These are phyloP conservation scores for Aspergillus clavatus DNA, from an alignment of 2,329 filamentous ascomycete species.

Conservation along the genomic window DNA sequence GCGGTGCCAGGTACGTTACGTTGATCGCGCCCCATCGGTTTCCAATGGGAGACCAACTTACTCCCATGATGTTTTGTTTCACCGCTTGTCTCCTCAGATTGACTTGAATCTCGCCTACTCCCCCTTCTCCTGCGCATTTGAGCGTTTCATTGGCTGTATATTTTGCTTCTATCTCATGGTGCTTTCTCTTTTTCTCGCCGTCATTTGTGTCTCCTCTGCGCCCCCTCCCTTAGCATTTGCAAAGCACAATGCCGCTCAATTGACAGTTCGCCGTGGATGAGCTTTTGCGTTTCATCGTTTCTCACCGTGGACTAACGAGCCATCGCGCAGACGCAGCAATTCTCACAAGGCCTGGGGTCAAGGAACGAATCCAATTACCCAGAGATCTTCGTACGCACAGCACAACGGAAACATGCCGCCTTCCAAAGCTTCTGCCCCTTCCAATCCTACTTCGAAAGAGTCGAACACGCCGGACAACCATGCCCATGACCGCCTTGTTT, in stretches of 20 bases:
- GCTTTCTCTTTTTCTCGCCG: neutral
- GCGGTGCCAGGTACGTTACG: conserved; percentile 49
- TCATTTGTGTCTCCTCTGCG: neutral
- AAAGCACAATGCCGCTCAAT: neutral
- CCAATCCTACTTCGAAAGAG: conserved; percentile 44
- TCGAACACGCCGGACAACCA: conserved; percentile 53
- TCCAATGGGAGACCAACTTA: conserved; percentile 2
- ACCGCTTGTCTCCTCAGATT: conserved; percentile 11
- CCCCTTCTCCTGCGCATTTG: neutral
- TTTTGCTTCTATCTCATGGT: neutral
- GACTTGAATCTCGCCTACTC: conserved; percentile 1
- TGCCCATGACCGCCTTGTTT: conserved; percentile 56
- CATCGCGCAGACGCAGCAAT: conserved; percentile 44
- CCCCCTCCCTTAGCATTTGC: neutral
- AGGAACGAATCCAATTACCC: conserved; percentile 58
- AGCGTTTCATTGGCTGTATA: neutral
- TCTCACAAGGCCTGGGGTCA: conserved; percentile 58
- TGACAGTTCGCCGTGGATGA: neutral
- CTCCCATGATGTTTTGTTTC: conserved; percentile 9
- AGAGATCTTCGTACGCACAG: conserved; percentile 47
- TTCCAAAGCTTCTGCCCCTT: conserved; percentile 37
- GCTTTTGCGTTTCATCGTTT: neutral
- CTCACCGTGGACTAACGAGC: neutral
- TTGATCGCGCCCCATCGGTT: conserved; percentile 9
- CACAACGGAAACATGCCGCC: conserved; percentile 51